Evolutionary conservation across 2,329 filamentous ascomycete genomes (phyloP), one percentile per base, ranked within the genome.

Genomic region (Alternaria longipes): DNA sequence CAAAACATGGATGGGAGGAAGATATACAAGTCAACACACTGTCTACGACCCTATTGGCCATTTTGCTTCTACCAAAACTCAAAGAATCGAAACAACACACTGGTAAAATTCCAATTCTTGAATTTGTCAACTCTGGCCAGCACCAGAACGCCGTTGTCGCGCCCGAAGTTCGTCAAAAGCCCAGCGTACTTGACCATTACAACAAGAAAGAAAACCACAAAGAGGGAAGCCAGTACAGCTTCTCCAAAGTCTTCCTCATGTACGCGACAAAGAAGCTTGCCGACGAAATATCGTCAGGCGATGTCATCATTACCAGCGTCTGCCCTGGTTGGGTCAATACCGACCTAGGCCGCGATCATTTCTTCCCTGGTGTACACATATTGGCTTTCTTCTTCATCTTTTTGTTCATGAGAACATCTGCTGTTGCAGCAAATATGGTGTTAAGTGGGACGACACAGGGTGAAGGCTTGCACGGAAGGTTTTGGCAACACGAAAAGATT

Each of bases 21-120:
- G 84, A 81, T 2, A 64, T 89, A 11, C 86, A 89, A 70, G 84
- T 88, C 64, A 89, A 89, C 68, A 80, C 83, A 1, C 74, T 89
- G 2, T 86, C 85, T 3, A 89, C 85, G 1, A 79, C 82, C 7
- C 77, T 88, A 1, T 74, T 90, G 7, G 84, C 80, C 0, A 63
- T 88, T 3, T 71, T 87, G 2, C 77, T 90, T 11, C 74, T 81
- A 24, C 79, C 79, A 3, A 76, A 77, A 44, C 63, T 81, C 30
- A 75, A 72, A 57, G 62, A 65, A 28, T 72, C 75, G 1, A 72
- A 68, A 45, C 57, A 62, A 11, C 22, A 53, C 24, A 69, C 65
- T 9, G 65, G 65, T 18, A 72, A 65, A 34, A 74, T 59, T 4
- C 68, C 75, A 4, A 59, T 78, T 2, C 67, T 78, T 4, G 73